Percentiles rank a stretch among this genome's conserved stretches.
Evolutionary conservation across 352 stramenopile genomes (phyloP).

Genomic region (Pythium rhizo-oryzae): DNA sequence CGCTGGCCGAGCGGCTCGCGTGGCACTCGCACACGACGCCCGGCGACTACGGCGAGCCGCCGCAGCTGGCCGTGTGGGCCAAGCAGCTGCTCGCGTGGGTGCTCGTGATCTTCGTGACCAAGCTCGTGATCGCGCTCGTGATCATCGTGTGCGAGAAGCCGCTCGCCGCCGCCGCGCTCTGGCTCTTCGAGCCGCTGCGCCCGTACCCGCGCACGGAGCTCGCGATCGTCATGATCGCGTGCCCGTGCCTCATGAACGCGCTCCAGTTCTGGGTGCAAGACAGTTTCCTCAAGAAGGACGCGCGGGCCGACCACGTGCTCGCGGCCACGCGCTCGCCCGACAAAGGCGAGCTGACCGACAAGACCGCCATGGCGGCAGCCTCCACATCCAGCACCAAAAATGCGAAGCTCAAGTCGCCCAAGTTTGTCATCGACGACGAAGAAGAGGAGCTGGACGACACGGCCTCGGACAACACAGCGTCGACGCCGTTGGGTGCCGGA

Average conservation of each 20-base stretch:
- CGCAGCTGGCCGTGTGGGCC: conserved; percentile 63
- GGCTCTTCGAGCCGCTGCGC: conserved; percentile 72
- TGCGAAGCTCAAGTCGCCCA: conserved; percentile 16
- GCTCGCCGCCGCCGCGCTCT: conserved; percentile 54
- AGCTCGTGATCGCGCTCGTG: conserved; percentile 75
- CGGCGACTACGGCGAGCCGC: conserved; percentile 80
- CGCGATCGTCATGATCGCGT: conserved; percentile 87
- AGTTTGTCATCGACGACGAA: conserved; percentile 33
- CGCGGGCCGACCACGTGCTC: conserved; percentile 34
- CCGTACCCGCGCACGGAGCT: conserved; percentile 75
- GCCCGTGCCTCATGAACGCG: conserved; percentile 88
- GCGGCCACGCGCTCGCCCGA: conserved; percentile 26
- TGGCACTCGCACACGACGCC: conserved; percentile 67
- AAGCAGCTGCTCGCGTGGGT: conserved; percentile 82
- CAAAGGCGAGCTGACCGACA: conserved; percentile 16
- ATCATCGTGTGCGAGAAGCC: conserved; percentile 75
- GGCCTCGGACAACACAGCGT: conserved; percentile 20
- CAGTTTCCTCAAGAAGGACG: conserved; percentile 90
- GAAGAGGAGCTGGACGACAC: conserved; percentile 24
- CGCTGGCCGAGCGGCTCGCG: conserved; percentile 53
- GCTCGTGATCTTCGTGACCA: conserved; percentile 76
- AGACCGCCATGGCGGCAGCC: not conserved
- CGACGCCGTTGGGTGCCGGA: conserved; percentile 10
- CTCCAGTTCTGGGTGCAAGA: conserved; percentile 91
- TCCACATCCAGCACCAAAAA: not conserved